Evolutionary conservation across 306 rosid species (phyloP), one percentile per base, ranked within the genome.

Genomic region (Cercis canadensis): DNA sequence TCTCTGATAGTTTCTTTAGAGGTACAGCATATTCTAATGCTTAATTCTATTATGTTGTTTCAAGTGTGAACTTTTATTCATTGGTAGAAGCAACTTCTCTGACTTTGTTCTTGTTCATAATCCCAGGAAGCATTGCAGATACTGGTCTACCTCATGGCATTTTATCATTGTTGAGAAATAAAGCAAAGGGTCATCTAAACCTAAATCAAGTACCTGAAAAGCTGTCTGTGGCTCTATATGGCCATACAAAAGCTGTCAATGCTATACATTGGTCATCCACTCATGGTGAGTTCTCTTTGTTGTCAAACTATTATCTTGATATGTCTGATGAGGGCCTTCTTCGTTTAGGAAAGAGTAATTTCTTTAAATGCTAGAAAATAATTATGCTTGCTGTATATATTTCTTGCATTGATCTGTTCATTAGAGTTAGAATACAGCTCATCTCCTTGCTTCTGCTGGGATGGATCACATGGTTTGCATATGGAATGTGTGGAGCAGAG

Each of bases 381-480:
- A 37, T 39, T 60, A 29, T 63, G 52, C 65, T 24, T 37, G 21
- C 71, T 78, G n/a, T 33, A 36, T 66, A 47, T 58, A 18, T 74
- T 62, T 37, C 62, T 50, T 73, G 19, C 54, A 60, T 70, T 79
- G 76, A 57, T 76, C 44, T 67, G 80, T 89, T 82, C 83, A 81
- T 77, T 84, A 73, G 84, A 85, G 83, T 81, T 87, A 78, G 87
- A 82, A 77, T 75, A 78, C 96, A 91, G 99, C 87, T 88, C 97
- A 89, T 83, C 95, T 95, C 72, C 99, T 91, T 65, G 97, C 99
- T 65, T 91, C 99, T 80, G 96, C 92, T 79, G 92, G 88, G 59
- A 89, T 95, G 99, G 99, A 95, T 79, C 85, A 86, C 46, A 62
- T 46, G 60, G 60, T 89, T 75, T 89, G 83, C 86, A 65, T 95